phyloP scores from a whole-genome alignment of 2,329 filamentous ascomycete species.

The Thelonectria blattea region DNA sequence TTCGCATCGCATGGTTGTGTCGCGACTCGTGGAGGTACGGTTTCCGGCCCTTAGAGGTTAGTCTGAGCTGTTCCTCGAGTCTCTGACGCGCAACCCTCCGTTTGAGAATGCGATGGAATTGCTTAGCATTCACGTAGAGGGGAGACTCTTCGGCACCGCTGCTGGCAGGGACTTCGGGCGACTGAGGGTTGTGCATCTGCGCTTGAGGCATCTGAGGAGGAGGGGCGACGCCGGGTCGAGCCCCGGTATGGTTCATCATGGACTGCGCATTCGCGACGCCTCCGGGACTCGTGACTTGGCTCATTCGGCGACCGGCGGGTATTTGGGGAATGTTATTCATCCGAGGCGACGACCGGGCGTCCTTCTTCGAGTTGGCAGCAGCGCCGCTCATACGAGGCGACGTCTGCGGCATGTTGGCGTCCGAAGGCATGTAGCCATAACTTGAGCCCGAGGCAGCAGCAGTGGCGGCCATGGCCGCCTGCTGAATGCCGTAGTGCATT shows the following conservation, averaged over 20 bases:
- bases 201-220: constrained; percentile 67
- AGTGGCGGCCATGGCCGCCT: constrained; percentile 89
- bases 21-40: constrained; percentile 97
- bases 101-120: constrained; percentile 97
- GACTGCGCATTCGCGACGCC: constrained; percentile 75
- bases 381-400: constrained; percentile 77
- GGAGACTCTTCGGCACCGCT: constrained; percentile 85
- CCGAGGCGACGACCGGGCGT: constrained; percentile 78
- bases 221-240: constrained; percentile 57
- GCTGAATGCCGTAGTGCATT: constrained; percentile 76
- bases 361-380: constrained; percentile 68
- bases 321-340: constrained; percentile 69
- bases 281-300: constrained; percentile 77
- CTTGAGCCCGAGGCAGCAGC: constrained; percentile 86
- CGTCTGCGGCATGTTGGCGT: constrained; percentile 70
- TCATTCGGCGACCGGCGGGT: constrained; percentile 68
- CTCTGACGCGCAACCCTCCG: constrained; percentile 90
- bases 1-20: constrained; percentile 97
- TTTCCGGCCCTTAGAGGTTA: constrained; percentile 95
- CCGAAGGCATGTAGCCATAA: constrained; percentile 75
- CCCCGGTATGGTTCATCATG: constrained; percentile 72
- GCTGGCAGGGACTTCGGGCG: constrained; percentile 77
- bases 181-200: constrained; percentile 73
- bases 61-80: constrained; percentile 86
- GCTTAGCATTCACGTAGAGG: constrained; percentile 97